These are phyloP conservation scores for Cyberlindnera meyerae DNA, from an alignment of 805 yeast species.

Conservation along the genomic window DNA sequence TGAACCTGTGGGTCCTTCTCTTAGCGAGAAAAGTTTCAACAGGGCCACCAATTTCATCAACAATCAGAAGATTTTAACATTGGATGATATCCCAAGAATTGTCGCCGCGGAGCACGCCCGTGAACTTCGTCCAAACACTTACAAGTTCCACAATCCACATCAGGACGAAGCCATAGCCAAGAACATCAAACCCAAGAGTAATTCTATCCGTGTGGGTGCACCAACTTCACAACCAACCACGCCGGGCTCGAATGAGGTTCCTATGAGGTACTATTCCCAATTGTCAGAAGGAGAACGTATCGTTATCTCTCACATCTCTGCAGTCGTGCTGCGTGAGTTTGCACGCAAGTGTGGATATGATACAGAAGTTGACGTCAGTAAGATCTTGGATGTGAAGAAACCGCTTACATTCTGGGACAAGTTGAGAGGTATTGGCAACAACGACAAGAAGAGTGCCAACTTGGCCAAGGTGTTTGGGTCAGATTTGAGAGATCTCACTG, in stretches of 20 bases:
- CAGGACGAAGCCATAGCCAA: conserved; percentile 20
- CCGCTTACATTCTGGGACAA: conserved; percentile 43
- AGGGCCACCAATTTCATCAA: conserved; percentile 68
- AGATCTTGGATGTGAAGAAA: conserved; percentile 30
- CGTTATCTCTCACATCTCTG: conserved; percentile 54
- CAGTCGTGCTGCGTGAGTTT: conserved; percentile 40
- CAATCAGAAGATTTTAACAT: conserved; percentile 78
- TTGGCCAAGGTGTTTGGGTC: conserved; percentile 65
- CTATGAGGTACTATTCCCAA: conserved; percentile 57
- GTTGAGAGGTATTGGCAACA: conserved; percentile 24
- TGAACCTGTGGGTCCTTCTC: conserved; percentile 47
- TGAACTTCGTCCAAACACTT: conserved; percentile 89
- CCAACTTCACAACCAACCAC: conserved; percentile 17
- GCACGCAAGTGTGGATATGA: conserved; percentile 29
- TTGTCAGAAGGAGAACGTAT: conserved; percentile 52
- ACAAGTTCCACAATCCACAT: conserved; percentile 61
- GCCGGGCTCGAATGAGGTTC: too few species aligned
- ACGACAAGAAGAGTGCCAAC: conserved; percentile 20
- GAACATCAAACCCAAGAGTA: conserved; percentile 18
- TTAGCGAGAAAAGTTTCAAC: conserved; percentile 45
- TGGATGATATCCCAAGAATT: conserved; percentile 95
- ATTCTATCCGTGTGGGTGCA: conserved; percentile 14
- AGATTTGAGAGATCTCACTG: conserved; percentile 63
- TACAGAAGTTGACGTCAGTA: conserved; percentile 31
- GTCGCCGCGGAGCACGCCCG: conserved; percentile 97